A percentile compares a stretch with the other conserved stretches of the same genome.
Conservation (phyloP, 1,284 basidiomycete species). For the Irpex lacteus region DNA sequence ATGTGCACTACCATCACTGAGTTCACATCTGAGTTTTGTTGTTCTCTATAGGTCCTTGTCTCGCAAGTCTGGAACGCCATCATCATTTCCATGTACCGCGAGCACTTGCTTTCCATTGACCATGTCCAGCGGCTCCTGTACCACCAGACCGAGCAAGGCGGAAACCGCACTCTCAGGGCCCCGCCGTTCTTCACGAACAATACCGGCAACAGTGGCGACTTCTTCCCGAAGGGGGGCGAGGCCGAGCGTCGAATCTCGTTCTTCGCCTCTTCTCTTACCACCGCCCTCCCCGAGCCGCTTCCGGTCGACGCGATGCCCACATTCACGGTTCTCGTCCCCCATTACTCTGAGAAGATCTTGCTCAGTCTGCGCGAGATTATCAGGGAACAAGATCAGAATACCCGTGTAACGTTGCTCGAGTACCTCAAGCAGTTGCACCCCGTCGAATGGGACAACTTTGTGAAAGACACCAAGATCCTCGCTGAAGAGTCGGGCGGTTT, state of each 20-base stretch:
- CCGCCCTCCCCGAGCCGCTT: conserved; percentile 87
- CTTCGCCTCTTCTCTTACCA: conserved; percentile 94
- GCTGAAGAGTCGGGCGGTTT: conserved; percentile 82
- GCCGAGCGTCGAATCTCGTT: conserved; percentile 96
- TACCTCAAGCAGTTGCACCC: conserved; percentile 99
- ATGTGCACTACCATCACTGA: background rate
- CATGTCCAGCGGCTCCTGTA: conserved; percentile 93
- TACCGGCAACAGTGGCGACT: conserved; percentile 74
- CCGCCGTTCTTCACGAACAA: conserved; percentile 96
- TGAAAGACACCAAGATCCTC: conserved; percentile 99
- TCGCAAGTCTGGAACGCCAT: conserved; percentile 98
- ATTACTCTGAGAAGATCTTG: conserved; percentile 96
- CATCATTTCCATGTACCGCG: conserved; percentile 98
- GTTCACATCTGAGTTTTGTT: conserved; percentile 1
- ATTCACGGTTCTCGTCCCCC: conserved; percentile 93
- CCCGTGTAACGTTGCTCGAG: conserved; percentile 91
- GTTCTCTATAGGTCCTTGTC: conserved; percentile 68
- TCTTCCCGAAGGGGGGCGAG: conserved; percentile 93
- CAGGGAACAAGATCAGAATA: conserved; percentile 94
- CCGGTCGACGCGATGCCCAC: conserved; percentile 97
- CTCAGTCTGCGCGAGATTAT: conserved; percentile 95
- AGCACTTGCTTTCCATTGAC: conserved; percentile 92
- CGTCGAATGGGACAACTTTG: conserved; percentile 99
- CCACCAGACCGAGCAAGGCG: conserved; percentile 86
- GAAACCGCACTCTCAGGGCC: conserved; percentile 85